Base-by-base conservation (phyloP, 2,329 filamentous ascomycete species). In the Cryphonectria nitschkei region DNA sequence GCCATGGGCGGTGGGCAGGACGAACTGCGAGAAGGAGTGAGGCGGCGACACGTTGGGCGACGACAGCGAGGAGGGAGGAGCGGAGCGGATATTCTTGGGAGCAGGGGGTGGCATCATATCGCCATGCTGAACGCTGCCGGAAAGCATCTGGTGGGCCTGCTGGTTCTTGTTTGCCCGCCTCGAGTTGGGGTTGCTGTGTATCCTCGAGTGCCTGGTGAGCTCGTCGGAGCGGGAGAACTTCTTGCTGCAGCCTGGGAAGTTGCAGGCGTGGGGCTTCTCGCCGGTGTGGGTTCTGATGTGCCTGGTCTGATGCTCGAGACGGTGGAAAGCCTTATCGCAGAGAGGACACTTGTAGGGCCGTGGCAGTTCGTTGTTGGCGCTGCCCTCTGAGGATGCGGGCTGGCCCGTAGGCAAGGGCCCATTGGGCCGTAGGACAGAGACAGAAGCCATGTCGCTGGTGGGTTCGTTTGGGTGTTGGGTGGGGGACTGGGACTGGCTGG, bases 131-230 rank as follows among this genome's bases (percentile, higher is more conserved):
- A 87, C 81, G 69, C 84, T 61, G 34, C 72, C 82, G 68, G 83
- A 82, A 68, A 82, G 81, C 74, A 84, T 78, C 52, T 78, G 77
- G 72, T 84, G 81, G 69, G 84, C 82, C 69, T 85, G 82, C 75
- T 87, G 85, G 39, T 81, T 89, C 86, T 97, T 97, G 86, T 97
- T 97, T 75, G 94, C 95, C 79, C 95, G 87, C 79, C 96, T 88
- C 70, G 95, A 98, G 86, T 98, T 98, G 71, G 96, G 95, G 84
- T 98, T 99, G 89, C 93, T 98, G 88, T 99, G 95, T 84, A 99
- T 99, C 81, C 95, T 90, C 80, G 95, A 98, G 84, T 99, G 95
- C 73, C 95, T 91, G 73, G 96, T 99, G 76, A 99, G 87, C 84
- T 99, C 95, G 80, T 99, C 95, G 16, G 95, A 98, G 74, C 95